phyloP scores from a whole-genome alignment of 2,329 filamentous ascomycete species.

The Xylariaceae sp. region DNA sequence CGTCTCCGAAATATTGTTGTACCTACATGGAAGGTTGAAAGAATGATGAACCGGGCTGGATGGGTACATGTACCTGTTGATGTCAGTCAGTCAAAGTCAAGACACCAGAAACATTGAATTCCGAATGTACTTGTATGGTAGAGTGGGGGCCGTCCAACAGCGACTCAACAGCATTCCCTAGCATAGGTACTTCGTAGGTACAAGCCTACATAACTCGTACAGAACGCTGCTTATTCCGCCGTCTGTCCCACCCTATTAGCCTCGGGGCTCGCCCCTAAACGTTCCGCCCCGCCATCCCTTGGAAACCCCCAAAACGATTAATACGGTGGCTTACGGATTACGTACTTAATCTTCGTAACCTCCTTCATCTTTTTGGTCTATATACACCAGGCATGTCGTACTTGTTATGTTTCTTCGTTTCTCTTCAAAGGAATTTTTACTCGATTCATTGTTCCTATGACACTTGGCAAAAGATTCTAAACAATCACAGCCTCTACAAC shows the following conservation, averaged over 20 bases:
- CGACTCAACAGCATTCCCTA: no score
- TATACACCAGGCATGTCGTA: neutral
- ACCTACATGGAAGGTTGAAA: neutral
- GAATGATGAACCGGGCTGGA: no score
- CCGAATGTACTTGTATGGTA: no score
- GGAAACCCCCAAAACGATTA: neutral
- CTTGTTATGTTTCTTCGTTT: neutral
- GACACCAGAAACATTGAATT: no score
- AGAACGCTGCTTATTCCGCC: no score
- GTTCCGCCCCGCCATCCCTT: neutral
- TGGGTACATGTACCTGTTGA: no score
- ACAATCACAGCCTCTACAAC: neutral
- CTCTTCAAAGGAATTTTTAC: no score
- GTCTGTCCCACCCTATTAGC: neutral
- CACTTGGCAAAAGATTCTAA: neutral
- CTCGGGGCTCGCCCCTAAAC: neutral
- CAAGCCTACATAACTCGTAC: no score
- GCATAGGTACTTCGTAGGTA: no score
- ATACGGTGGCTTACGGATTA: neutral
- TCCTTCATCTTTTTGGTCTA: neutral
- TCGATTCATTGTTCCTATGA: no score
- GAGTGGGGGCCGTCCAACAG: no score
- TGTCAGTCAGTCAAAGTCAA: no score
- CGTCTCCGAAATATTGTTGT: neutral
- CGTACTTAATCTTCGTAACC: neutral